phyloP scores from a whole-genome alignment of 805 yeast genomes.

The Torulaspora maleeae region DNA sequence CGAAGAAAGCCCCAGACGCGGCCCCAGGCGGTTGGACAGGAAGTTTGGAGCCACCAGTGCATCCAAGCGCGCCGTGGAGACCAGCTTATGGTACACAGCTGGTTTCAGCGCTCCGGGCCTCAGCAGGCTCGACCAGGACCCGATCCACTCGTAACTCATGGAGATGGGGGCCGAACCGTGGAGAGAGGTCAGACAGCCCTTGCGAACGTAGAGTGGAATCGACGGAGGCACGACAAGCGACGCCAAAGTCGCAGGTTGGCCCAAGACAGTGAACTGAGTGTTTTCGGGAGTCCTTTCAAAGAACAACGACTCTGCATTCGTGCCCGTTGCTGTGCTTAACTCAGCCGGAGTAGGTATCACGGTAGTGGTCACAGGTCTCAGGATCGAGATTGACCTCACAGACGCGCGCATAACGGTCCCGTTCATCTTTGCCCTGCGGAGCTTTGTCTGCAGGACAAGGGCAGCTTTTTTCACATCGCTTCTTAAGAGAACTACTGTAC shows the following conservation, averaged over 20 bases:
- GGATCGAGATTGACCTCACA: conserved; percentile 21
- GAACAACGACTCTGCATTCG: conserved; percentile 19
- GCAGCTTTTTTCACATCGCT: neutral
- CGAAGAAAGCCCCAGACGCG: conserved; percentile 18
- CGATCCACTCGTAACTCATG: conserved; percentile 23
- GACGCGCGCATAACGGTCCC: conserved; percentile 5
- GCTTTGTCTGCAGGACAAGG: neutral
- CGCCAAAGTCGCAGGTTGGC: conserved; percentile 27
- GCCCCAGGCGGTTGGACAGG: conserved; percentile 13
- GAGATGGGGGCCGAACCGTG: conserved; percentile 18
- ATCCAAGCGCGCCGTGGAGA: conserved; percentile 18
- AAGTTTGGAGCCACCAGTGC: conserved; percentile 28
- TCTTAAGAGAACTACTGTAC: neutral
- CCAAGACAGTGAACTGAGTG: conserved; percentile 21
- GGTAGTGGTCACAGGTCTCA: conserved; percentile 21
- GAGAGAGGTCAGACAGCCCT: conserved; percentile 29
- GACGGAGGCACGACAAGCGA: conserved; percentile 21
- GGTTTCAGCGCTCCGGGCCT: conserved; percentile 21
- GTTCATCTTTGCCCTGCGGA: neutral
- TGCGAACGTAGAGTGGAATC: conserved; percentile 24
- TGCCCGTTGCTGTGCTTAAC: conserved; percentile 13
- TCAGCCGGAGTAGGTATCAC: conserved; percentile 21
- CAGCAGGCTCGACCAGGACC: conserved; percentile 21
- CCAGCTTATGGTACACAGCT: conserved; percentile 21
- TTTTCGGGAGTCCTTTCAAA: conserved; percentile 7